phyloP scores from a whole-genome alignment of 768 basidiomycete species.

The Bullera alba region DNA sequence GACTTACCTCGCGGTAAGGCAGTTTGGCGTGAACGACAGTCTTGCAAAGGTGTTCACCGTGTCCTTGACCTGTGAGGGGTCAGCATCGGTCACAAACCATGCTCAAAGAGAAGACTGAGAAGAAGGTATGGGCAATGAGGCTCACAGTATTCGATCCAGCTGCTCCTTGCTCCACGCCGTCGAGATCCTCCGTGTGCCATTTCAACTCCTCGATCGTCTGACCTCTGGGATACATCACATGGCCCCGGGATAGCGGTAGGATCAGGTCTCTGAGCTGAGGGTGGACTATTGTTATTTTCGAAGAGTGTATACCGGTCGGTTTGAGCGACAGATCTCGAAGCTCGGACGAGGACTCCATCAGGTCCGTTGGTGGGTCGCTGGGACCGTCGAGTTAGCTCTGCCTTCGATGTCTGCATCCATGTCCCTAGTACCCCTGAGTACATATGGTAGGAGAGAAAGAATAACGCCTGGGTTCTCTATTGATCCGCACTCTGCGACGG shows the following conservation, averaged over 20 bases:
- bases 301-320: constrained; percentile 22
- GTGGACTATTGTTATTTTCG: constrained; percentile 39
- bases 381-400: not conserved
- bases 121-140: not conserved
- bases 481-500: not conserved
- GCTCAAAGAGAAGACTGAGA: no score
- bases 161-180: not conserved
- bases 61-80: constrained; percentile 10
- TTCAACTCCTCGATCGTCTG: constrained; percentile 10
- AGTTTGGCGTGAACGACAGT: constrained; percentile 43
- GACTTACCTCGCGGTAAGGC: constrained; percentile 40
- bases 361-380: constrained; percentile 20
- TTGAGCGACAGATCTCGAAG: constrained; percentile 27
- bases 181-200: constrained; percentile 6
- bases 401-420: not conserved
- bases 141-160: not conserved
- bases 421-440: not conserved
- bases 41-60: constrained; percentile 20
- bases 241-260: constrained; percentile 59
- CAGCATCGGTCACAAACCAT: no score
- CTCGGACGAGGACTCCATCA: constrained; percentile 25
- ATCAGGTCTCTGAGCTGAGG: constrained; percentile 69
- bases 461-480: not conserved
- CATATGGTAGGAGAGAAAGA: not conserved
- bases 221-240: constrained; percentile 19